Base-by-base conservation (phyloP, 139 green algal species). In the Chlorella sp. region DNA sequence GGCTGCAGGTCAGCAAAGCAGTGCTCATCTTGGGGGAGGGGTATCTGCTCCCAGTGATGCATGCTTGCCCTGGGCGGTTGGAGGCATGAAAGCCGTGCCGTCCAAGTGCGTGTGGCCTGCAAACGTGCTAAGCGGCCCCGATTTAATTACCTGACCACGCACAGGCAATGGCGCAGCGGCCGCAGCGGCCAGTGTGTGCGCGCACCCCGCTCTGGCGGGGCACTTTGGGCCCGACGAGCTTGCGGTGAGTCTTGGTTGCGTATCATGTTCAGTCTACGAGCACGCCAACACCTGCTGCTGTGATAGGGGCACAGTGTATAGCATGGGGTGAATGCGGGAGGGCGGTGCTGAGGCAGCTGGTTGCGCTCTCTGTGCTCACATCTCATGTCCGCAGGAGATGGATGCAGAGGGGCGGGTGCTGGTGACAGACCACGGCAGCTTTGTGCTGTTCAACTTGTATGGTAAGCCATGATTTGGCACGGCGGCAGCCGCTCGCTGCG, bases 381-480 rank as follows among this genome's bases (percentile, higher is more conserved):
- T 9, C 44, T 5, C 43, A 26, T 28, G 30, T 64, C 3, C n/a
- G 70, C 76, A 87, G 41, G 76, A 76, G 32, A 32, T 95, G 51
- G 91, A 95, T 78, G 54, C 67, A 20, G 93, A 95, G 81, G 92
- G 90, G 0, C 84, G 93, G 14, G 84, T 88, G 28, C 62, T 94
- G 8, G 80, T 95, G 1, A 94, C 88, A 5, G 86, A 95, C 67
- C 92, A 93, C 68, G 88, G 90, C 19, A 44, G 75, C 1, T 89
- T 95, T 65, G 80, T 94, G 46, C 80, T 96, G 7, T 86, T 94
- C 76, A 95, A 95, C 81, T 54, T 91, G 0, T 91, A 91, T 68
- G 87, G 77, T 83, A 20, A 6, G 67, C 34, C 34, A 8, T 24
- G 32, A 13, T n/a, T 26, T 30, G 3, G 16, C 19, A 3, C 64